Conservation (phyloP, 2,329 filamentous ascomycete species). For the Didymella pomorum region DNA sequence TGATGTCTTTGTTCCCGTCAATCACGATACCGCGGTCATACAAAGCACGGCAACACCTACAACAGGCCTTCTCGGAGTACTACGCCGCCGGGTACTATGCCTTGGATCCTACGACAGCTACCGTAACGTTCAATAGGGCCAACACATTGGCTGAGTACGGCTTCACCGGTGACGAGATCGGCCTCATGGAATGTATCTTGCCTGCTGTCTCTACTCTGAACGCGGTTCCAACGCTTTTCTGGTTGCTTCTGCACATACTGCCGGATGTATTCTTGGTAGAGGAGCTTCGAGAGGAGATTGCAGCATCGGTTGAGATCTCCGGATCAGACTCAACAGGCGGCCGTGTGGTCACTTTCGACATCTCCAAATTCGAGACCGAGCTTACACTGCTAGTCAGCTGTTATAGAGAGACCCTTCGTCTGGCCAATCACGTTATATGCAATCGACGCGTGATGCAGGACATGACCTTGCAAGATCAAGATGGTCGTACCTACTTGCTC, state of each 20-base stretch:
- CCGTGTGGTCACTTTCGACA: not conserved
- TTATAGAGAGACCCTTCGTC: not conserved
- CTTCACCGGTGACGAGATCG: constrained; percentile 1
- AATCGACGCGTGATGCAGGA: constrained; percentile 1
- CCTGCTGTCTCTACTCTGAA: constrained; percentile 8
- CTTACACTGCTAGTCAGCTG: constrained; percentile 1
- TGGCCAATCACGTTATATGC: not conserved
- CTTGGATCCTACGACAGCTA: not conserved
- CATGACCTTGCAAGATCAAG: not conserved
- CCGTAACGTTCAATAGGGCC: constrained; percentile 2
- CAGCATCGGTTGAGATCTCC: not conserved
- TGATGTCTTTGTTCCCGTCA: not conserved
- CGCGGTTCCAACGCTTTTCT: not conserved
- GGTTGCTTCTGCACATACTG: constrained; percentile 6
- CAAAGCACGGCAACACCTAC: not conserved
- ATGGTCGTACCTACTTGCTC: not conserved
- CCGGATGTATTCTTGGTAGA: not conserved
- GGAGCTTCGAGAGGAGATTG: not conserved
- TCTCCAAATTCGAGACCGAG: not conserved
- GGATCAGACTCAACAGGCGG: not conserved
- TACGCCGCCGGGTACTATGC: not conserved
- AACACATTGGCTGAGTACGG: not conserved
- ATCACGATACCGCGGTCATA: not conserved
- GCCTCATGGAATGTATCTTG: constrained; percentile 2
- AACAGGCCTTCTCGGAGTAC: not conserved